These are phyloP conservation scores for Carex myosuroides DNA, from an alignment of 176 grass and related monocot species.

Conservation along the genomic window DNA sequence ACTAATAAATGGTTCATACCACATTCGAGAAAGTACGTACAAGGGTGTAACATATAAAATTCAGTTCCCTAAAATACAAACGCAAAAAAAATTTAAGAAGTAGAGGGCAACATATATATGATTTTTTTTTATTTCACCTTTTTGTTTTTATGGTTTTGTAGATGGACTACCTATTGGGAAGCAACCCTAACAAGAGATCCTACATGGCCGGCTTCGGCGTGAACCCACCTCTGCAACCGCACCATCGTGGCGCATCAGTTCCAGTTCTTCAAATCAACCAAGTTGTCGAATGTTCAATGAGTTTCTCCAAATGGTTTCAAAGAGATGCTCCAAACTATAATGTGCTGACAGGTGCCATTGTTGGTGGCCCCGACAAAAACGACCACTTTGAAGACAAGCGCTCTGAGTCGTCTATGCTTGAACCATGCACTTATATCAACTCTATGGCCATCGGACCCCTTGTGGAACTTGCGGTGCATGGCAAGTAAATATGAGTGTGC, in stretches of 20 bases:
- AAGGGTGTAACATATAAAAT: not conserved
- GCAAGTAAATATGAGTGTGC: conserved; percentile 9
- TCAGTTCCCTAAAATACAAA: not conserved
- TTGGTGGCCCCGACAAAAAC: conserved; percentile 58
- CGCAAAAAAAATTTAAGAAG: not conserved
- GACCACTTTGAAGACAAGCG: conserved; percentile 73
- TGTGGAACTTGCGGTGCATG: conserved; percentile 55
- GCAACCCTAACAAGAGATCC: conserved; percentile 59
- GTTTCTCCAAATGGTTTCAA: conserved; percentile 63
- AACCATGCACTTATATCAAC: conserved; percentile 90
- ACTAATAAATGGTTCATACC: not conserved
- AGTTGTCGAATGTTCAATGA: conserved; percentile 57
- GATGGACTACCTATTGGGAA: conserved; percentile 87
- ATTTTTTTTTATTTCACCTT: not conserved
- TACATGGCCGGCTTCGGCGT: conserved; percentile 77
- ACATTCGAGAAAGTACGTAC: not conserved
- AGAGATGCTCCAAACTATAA: conserved; percentile 58
- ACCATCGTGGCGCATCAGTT: conserved; percentile 76
- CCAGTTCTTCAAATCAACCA: conserved; percentile 24
- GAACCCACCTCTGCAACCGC: conserved; percentile 59
- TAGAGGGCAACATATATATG: not conserved
- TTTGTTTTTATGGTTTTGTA: conserved; percentile 1
- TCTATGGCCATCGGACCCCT: conserved; percentile 83
- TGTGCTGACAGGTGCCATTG: conserved; percentile 84
- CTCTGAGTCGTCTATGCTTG: conserved; percentile 36